These are phyloP conservation scores for Exophiala lecanii-corni DNA, from an alignment of 2,329 filamentous ascomycete species.

Conservation along the genomic window DNA sequence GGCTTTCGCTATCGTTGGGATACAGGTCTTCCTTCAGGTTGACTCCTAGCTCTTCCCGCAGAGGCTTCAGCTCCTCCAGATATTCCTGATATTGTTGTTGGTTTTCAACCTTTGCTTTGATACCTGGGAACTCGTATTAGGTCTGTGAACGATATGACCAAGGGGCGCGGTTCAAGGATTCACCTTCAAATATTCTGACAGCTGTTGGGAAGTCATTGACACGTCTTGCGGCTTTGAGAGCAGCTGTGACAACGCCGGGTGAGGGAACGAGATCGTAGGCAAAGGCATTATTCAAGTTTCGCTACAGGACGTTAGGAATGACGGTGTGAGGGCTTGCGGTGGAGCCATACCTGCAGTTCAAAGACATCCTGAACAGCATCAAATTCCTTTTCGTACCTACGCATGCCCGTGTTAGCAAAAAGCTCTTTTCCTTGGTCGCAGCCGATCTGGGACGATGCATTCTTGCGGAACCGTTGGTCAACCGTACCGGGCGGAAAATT, in stretches of 20 bases:
- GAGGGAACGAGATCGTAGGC: constrained; percentile 99
- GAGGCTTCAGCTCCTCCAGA: constrained; percentile 83
- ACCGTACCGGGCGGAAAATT: constrained; percentile 91
- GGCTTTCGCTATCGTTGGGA: constrained; percentile 48
- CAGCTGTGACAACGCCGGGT: constrained; percentile 81
- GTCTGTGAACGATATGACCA: constrained; percentile 9
- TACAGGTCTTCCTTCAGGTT: constrained; percentile 89
- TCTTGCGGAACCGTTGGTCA: too few species aligned
- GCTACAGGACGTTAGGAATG: constrained; percentile 43
- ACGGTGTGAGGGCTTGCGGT: neutral
- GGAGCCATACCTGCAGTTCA: constrained; percentile 80
- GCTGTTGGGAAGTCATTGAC: constrained; percentile 99
- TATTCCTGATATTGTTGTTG: constrained; percentile 88
- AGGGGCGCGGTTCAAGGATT: constrained; percentile 30
- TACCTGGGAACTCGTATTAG: constrained; percentile 54
- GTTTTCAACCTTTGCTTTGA: constrained; percentile 99
- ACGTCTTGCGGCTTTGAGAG: constrained; percentile 86
- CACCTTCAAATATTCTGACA: constrained; percentile 98
- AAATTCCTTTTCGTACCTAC: constrained; percentile 99
- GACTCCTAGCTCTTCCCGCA: constrained; percentile 91
- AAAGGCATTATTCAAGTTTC: constrained; percentile 99
- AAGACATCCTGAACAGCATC: constrained; percentile 97
- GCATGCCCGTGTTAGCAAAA: constrained; percentile 26
- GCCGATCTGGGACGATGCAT: constrained; percentile 5
- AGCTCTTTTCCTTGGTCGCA: constrained; percentile 36